Evolutionary conservation across 257 asterid genomes (phyloP), one percentile per base, ranked within the genome.

Genomic region (Scutellaria barbata): DNA sequence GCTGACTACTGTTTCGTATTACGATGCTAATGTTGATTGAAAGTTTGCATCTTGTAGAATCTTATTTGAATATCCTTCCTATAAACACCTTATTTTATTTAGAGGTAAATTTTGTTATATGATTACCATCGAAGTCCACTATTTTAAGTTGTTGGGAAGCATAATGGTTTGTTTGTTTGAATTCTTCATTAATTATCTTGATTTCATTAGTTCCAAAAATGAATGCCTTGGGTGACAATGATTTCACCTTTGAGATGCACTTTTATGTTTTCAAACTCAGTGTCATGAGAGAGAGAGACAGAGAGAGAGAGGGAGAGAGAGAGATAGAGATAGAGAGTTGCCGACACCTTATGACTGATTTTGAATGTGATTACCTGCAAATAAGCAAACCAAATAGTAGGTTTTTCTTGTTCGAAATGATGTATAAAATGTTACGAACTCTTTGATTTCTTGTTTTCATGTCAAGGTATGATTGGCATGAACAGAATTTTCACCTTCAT

Each of bases 121-220:
- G 25, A 63, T 55, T 42, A 11, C 25, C 39, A 22, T 64, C 41
- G 11, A 30, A 16, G 22, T 69, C 22, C 42, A 14, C 22, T 17
- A 8, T 63, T 13, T 59, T 69, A 57, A 25, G 63, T 47, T 68
- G 65, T 25, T 69, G 61, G 57, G 40, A 37, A 71, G 37, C 62
- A 14, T 25, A 55, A 65, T 37, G 51, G 25, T 53, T 30, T 45
- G 59, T 20, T 60, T 74, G 65, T 66, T 60, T 11, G 9, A 14
- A 10, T 47, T 20, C 10, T 51, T 60, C 13, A 40, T 69, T 20
- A 13, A 7, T 55, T 37, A 9, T 69, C 58, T 35, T 7, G 43
- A 35, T 53, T 59, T 37, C n/a, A 1, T 60, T 20, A 20, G 69
- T 35, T 70, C 64, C 61, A 18, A 25, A 7, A 55, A 37, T 30